Evolutionary conservation across 441 rosid genomes (phyloP).

Genomic region (Pelargonium australe): DNA sequence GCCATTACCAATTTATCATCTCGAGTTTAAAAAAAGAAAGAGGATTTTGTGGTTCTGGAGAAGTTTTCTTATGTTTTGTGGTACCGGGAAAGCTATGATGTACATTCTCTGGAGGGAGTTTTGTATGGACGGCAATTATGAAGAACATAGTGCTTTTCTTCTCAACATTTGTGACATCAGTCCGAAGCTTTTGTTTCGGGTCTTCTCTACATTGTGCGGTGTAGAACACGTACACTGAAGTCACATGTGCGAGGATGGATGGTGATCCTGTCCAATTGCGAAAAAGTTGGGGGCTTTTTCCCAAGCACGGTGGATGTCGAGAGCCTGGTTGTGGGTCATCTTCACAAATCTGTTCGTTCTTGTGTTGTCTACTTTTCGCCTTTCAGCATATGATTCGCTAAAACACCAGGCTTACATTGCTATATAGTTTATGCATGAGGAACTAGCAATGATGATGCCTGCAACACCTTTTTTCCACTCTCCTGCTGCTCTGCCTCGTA

Average conservation of each 20-base stretch:
- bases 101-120: neutral
- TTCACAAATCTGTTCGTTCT: too few species aligned
- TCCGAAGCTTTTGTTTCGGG: neutral
- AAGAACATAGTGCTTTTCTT: constrained; percentile 1
- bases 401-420: neutral
- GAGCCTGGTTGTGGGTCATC: neutral
- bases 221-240: neutral
- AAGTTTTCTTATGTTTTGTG: neutral
- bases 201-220: neutral
- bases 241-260: neutral
- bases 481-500: too few species aligned
- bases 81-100: neutral
- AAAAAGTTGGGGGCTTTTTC: neutral
- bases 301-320: neutral
- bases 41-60: neutral
- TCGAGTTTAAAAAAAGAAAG: neutral
- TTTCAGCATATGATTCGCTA: neutral
- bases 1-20: neutral
- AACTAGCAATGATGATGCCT: neutral
- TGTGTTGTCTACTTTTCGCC: too few species aligned
- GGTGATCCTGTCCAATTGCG: neutral
- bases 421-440: neutral
- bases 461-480: neutral
- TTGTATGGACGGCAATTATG: neutral
- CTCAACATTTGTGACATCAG: neutral